phyloP scores from a whole-genome alignment of 2,329 filamentous ascomycete genomes.

The Beauveria scarabaeidicola region DNA sequence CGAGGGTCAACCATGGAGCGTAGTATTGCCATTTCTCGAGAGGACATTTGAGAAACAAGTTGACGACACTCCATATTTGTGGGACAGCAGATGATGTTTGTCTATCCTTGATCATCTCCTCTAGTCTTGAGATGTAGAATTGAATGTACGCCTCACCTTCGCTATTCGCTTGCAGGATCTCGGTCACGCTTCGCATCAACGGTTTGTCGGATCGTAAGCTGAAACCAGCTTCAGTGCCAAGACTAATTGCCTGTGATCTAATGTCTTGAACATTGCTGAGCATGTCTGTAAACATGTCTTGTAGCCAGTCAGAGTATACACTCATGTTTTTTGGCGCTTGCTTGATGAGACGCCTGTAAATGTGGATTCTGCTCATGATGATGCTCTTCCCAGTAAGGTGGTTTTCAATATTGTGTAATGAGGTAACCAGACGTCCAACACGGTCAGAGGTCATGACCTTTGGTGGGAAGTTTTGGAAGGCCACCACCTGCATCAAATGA shows the following conservation, averaged over 20 bases:
- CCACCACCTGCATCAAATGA: constrained; percentile 71
- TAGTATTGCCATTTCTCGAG: constrained; percentile 65
- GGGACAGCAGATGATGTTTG: constrained; percentile 54
- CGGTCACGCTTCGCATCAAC: constrained; percentile 57
- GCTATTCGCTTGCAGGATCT: constrained; percentile 46
- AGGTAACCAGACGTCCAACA: constrained; percentile 59
- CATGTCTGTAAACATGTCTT: constrained; percentile 74
- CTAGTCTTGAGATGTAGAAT: constrained; percentile 59
- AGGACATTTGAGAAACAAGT: constrained; percentile 64
- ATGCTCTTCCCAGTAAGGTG: constrained; percentile 74
- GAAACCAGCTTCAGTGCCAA: constrained; percentile 64
- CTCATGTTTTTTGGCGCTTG: constrained; percentile 66
- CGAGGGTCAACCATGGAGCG: constrained; percentile 64
- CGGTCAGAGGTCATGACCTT: constrained; percentile 67
- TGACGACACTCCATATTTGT: constrained; percentile 79
- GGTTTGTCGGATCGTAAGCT: constrained; percentile 60
- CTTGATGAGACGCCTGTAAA: constrained; percentile 69
- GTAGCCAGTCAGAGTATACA: constrained; percentile 66
- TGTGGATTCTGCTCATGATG: constrained; percentile 63
- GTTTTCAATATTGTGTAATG: constrained; percentile 63
- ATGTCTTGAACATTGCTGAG: constrained; percentile 72
- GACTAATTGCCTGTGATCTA: constrained; percentile 61
- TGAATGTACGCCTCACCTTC: constrained; percentile 57
- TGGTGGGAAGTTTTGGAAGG: constrained; percentile 67
- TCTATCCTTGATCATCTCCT: constrained; percentile 57